Conservation (phyloP, 371 early-diverging fungal species). For the Mycotypha africana region DNA sequence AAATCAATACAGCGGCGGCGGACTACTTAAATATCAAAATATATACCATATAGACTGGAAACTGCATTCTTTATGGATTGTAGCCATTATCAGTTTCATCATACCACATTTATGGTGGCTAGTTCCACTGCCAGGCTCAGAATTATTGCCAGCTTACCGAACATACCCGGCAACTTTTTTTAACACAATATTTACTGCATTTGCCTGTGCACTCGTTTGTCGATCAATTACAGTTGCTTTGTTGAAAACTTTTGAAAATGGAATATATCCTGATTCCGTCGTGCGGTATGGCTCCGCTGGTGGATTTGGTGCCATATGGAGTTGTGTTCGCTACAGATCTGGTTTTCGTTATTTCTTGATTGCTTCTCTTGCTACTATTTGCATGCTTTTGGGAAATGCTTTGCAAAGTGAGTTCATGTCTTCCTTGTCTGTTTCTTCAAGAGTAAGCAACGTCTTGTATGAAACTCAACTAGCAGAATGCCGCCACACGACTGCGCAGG, state of each 20-base stretch:
- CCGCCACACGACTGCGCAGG: not conserved
- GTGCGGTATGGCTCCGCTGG: conserved; percentile 5
- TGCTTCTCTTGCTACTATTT: conserved; percentile 7
- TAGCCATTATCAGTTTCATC: conserved; percentile 6
- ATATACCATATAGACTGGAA: conserved; percentile 8
- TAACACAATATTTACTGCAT: conserved; percentile 3
- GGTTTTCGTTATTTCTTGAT: conserved; percentile 10
- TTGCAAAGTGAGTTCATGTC: conserved; percentile 13
- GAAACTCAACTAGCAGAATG: conserved; percentile 3
- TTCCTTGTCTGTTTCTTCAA: conserved; percentile 4
- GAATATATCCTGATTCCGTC: conserved; percentile 10
- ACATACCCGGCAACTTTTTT: conserved; percentile 14
- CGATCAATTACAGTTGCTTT: conserved; percentile 10
- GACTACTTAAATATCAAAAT: too few relatives aligned
- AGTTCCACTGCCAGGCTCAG: conserved; percentile 11
- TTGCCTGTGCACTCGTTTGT: conserved; percentile 2
- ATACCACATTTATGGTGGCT: conserved; percentile 13
- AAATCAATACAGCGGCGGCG: too few relatives aligned
- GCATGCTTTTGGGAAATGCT: conserved; percentile 4
- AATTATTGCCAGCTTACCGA: conserved; percentile 6
- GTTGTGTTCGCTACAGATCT: conserved; percentile 7
- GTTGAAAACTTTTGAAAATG: conserved; percentile 4
- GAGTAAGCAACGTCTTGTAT: not conserved
- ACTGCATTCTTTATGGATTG: conserved; percentile 3
- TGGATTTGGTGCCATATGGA: conserved; percentile 11